Evolutionary conservation across 148 eudicot genomes (phyloP), one percentile per base, ranked within the genome.

Genomic region (Spergularia marina): DNA sequence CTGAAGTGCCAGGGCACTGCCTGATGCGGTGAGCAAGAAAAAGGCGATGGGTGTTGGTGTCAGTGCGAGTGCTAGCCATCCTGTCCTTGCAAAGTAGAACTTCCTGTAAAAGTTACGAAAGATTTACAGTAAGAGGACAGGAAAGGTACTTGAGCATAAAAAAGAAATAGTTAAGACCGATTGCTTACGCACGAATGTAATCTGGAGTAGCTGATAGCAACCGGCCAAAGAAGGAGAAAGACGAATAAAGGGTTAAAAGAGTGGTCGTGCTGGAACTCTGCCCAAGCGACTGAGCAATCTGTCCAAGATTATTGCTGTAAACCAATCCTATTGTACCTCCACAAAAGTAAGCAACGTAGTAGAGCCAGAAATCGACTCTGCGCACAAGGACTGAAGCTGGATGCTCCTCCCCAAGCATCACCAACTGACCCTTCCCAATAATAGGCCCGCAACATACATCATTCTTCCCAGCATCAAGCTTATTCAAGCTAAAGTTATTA

Each of bases 181-280:
- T 7, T 40, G 80, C 96, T 90, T 86, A 93, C 98, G 74, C 83
- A 16, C 91, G 88, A 71, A 91, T 60, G 71, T 85, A 85, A 64
- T 93, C 98, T 0, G 98, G 98, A 49, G 85, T 82, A 68, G 98
- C 92, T 64, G 98, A 88, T 41, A 93, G 94, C 74, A 93, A 78
- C 14, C 97, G 91, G 51, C 98, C 97, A 69, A 91, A 93, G 85
- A 93, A 93, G n/a, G 98, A 93, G 81, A 93, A 93, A 0, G 98
- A 88, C 0, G 98, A 91, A 77, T 93, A 93, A 30, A 91, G 74
- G 0, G 94, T 88, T 30, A 89, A 84, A 16, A 91, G 92, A 59
- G 85, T 86, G 2, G 90, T 78, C 9, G 88, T 93, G 71, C 82
- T 79, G 4, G 89, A 83, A 70, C 81, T 71, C 18, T 82, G 85